Evolutionary conservation across 345 rosid genomes (phyloP), one percentile per base, ranked within the genome.

Genomic region (Syzygium aqueum): DNA sequence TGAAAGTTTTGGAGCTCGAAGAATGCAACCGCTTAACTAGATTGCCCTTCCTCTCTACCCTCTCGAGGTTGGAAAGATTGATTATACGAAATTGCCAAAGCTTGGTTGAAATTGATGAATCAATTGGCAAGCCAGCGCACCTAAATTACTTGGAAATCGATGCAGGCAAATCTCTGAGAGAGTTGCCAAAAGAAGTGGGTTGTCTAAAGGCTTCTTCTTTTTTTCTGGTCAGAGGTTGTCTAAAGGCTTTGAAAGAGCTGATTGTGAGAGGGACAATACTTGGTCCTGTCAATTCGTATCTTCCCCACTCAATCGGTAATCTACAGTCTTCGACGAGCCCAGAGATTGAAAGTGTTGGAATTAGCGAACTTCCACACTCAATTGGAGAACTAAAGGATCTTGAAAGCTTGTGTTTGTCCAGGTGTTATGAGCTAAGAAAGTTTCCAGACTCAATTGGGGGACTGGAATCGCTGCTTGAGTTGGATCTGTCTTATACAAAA

Each of bases 91-190:
- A 8, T 4, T 86, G 87, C 53, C 0, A 30, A n/a, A 22, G 10
- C 40, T 65, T 86, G 23, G 46, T 15, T 51, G 84, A 27, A 5
- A 51, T 86, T 30, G 30, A 7, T 6, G 33, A n/a, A 52, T 73
- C 87, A 7, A 51, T 86, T 5, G 30, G 61, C 8, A 51, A 51
- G 30, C 61, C 65, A 11, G 27, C 4, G 1, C 5, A 11, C 0
- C 61, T 86, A 5, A 86, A 33, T 19, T 53, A 67, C 51, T 14
- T 86, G 46, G 27, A 86, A 16, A 80, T 86, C 0, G 2, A 19
- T 0, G 84, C 5, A 1, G 51, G 87, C n/a, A 12, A 0, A 28
- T 0, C 0, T 3, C 77, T 63, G 21, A 63, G 10, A 63, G 19
- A 0, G 37, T 63, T 63, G 33, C 77, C 77, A 1, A 5, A 14